phyloP scores from a whole-genome alignment of 2,329 filamentous ascomycete genomes.

The Pestalotiopsis sp. region DNA sequence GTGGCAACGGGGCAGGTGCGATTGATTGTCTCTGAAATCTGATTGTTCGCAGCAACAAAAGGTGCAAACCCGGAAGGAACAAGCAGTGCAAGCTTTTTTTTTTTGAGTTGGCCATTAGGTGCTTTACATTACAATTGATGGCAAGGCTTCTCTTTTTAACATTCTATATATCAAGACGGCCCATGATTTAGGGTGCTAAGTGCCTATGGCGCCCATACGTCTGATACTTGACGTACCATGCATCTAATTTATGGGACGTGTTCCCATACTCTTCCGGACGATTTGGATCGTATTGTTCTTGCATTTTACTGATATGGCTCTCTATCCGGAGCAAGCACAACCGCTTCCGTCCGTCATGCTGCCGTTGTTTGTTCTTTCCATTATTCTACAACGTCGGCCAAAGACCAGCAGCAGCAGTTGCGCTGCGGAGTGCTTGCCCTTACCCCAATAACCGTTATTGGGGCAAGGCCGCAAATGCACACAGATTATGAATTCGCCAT shows the following conservation, averaged over 20 bases:
- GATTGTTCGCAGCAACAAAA: background rate
- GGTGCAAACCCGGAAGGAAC: background rate
- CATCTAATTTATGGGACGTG: no score
- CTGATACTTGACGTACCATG: no score
- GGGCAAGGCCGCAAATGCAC: background rate
- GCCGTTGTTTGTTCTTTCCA: background rate
- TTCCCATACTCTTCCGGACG: background rate
- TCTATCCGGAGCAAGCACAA: background rate
- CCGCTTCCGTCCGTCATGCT: background rate
- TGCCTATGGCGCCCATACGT: no score
- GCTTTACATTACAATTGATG: background rate
- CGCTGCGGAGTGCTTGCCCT: background rate
- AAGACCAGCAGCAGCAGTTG: background rate
- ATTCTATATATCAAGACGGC: background rate
- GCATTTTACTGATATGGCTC: background rate
- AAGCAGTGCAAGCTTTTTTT: background rate
- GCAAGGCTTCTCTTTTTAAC: background rate
- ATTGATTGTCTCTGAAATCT: background rate
- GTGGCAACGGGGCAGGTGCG: conserved; percentile 12
- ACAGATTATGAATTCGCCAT: background rate
- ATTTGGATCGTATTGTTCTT: background rate
- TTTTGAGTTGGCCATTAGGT: background rate
- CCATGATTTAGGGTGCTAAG: no score
- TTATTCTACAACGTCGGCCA: background rate
- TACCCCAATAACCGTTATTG: background rate